Evolutionary conservation across 116 monocot genomes (phyloP), one percentile per base, ranked within the genome.

Genomic region (Posidonia oceanica): DNA sequence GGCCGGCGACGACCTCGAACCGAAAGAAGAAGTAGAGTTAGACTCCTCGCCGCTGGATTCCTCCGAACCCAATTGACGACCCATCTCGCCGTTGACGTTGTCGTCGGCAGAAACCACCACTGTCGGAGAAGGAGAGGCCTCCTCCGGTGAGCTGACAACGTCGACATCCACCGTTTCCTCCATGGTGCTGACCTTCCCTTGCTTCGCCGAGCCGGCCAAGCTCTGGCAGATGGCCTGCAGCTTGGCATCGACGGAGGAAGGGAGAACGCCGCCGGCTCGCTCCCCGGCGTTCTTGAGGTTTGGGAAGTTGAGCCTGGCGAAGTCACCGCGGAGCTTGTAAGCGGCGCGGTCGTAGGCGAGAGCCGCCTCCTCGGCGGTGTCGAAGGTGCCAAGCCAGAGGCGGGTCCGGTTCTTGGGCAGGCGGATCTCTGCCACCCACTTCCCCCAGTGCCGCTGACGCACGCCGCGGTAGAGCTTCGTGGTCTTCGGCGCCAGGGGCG

Each of bases 351-450:
- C 94, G 71, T 94, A 94, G 23, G 94, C 94, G 38, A 85, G 52
- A 15, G 90, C 94, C 0, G 90, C 94, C 48, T 94, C 94, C 65
- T 94, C 90, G 42, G 94, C 94, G 36, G 90, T 85, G 72, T 90
- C 90, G 63, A 94, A 94, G 59, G 94, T 94, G 14, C 94, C 94
- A 61, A 94, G 87, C 91, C 94, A 95, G 52, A 95, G 83, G n/a
- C 91, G 77, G 13, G 88, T 95, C 18, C 95, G 75, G 83, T 91
- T 91, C 86, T 80, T 91, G 17, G 95, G 95, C 3, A 94, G 83
- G 2, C 94, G 85, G 72, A 94, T 94, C 84, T 94, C 94, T 12
- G 94, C 94, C 10, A 94, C 94, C 94, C 94, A 94, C 68, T 94
- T 94, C 14, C 94, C 94, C 94, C 94, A 94, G 77, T 94, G 94